Evolutionary conservation across 1,139 yeast genomes (phyloP).

Genomic region (Fermentozyma sake): DNA sequence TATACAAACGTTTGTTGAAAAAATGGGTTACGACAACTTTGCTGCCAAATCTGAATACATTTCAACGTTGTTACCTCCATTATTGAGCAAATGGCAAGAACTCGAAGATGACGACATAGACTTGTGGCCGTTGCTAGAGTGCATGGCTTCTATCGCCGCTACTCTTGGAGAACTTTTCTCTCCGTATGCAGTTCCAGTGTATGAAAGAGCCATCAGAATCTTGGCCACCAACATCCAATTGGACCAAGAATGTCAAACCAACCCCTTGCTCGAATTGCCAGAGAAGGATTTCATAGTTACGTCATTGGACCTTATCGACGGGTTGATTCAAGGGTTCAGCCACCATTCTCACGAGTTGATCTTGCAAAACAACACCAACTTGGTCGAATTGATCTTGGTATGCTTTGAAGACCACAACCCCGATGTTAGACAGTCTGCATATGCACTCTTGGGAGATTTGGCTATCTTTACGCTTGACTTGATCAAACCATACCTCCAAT

Average conservation of each 20-base stretch:
- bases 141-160: constrained; percentile 89
- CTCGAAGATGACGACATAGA: constrained; percentile 75
- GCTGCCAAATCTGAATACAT: constrained; percentile 54
- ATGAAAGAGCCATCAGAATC: constrained; percentile 70
- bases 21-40: constrained; percentile 54
- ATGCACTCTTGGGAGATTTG: constrained; percentile 86
- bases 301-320: constrained; percentile 84
- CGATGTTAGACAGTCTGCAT: constrained; percentile 91
- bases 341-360: constrained; percentile 58
- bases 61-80: constrained; percentile 68
- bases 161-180: constrained; percentile 79
- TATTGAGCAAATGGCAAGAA: constrained; percentile 73
- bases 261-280: constrained; percentile 71
- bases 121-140: constrained; percentile 88
- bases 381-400: constrained; percentile 61
- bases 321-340: constrained; percentile 85
- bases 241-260: constrained; percentile 60
- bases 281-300: constrained; percentile 91
- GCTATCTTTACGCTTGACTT: constrained; percentile 59
- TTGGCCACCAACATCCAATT: constrained; percentile 63
- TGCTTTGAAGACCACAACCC: constrained; percentile 74
- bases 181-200: constrained; percentile 89
- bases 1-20: constrained; percentile 85
- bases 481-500: constrained; percentile 54
- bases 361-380: constrained; percentile 33